Conservation (phyloP, 805 yeast genomes). For the Spathaspora gorwiae region DNA sequence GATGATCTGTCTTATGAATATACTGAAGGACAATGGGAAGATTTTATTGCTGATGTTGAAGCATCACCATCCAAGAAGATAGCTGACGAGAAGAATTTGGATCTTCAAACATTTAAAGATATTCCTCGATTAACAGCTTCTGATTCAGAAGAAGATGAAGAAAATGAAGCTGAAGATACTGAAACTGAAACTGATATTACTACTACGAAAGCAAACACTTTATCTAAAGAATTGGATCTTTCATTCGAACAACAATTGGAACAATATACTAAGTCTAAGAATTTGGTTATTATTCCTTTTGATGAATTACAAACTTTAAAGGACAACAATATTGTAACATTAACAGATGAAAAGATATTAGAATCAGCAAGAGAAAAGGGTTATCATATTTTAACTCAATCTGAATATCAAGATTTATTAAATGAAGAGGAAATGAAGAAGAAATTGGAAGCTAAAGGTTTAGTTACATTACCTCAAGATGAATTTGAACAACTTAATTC, state of each 20-base stretch:
- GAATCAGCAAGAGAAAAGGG: constrained; percentile 22
- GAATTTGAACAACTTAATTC: constrained; percentile 12
- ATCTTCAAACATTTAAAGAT: constrained; percentile 8
- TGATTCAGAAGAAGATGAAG: constrained; percentile 15
- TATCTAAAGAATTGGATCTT: constrained; percentile 14
- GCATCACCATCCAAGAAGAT: constrained; percentile 8
- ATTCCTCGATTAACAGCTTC: constrained; percentile 26
- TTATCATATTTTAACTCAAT: constrained; percentile 19
- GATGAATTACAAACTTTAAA: constrained; percentile 28
- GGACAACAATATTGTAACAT: constrained; percentile 18
- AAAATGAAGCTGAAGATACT: background rate
- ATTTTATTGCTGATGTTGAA: constrained; percentile 27
- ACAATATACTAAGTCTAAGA: constrained; percentile 29
- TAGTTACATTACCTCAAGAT: constrained; percentile 26
- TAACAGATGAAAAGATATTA: constrained; percentile 21
- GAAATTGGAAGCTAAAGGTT: constrained; percentile 25
- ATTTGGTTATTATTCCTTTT: constrained; percentile 27
- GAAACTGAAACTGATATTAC: background rate
- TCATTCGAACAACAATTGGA: constrained; percentile 22
- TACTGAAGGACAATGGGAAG: constrained; percentile 31
- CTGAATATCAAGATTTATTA: constrained; percentile 23
- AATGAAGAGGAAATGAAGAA: constrained; percentile 33
- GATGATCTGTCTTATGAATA: constrained; percentile 6
- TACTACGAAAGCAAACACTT: constrained; percentile 5
- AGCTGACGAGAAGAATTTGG: background rate